Evolutionary conservation across 495 filamentous ascomycete genomes (phyloP).

Genomic region (Podospora comata): DNA sequence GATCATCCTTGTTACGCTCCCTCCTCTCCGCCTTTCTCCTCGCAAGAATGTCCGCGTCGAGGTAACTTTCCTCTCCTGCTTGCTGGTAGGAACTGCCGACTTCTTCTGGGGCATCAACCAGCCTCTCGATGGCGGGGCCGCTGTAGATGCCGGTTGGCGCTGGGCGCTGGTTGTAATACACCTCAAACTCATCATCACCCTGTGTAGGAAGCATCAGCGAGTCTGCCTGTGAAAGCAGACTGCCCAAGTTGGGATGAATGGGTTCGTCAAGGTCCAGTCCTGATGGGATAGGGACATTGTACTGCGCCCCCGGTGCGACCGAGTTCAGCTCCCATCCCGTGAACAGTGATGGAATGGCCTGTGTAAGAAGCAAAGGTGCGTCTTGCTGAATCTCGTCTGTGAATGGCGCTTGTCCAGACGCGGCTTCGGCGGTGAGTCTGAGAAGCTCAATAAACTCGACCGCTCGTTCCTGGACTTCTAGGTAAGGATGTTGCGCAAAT

Average conservation of each 20-base stretch:
- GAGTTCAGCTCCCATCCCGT: conserved; percentile 84
- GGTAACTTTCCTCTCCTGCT: conserved; percentile 52
- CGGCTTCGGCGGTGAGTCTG: conserved; percentile 76
- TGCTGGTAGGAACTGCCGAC: conserved; percentile 60
- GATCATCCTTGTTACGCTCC: conserved; percentile 85
- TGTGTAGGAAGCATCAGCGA: conserved; percentile 48
- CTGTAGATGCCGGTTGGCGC: conserved; percentile 39
- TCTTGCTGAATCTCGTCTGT: conserved; percentile 55
- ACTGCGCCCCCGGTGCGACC: conserved; percentile 76
- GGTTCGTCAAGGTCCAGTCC: conserved; percentile 69
- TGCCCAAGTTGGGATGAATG: conserved; percentile 73
- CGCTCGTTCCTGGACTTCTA: conserved; percentile 94
- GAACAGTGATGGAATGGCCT: conserved; percentile 85
- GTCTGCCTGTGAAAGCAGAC: conserved; percentile 59
- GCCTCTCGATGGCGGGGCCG: conserved; percentile 53
- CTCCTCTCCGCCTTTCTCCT: conserved; percentile 63
- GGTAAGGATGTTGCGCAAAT: conserved; percentile 70
- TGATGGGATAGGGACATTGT: conserved; percentile 76
- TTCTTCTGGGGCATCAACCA: conserved; percentile 44
- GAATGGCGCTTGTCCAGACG: conserved; percentile 58
- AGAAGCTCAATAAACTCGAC: conserved; percentile 90
- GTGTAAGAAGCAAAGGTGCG: conserved; percentile 75
- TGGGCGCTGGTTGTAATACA: conserved; percentile 66
- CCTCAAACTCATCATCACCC: conserved; percentile 62
- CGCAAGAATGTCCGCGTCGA: conserved; percentile 61